Base-by-base conservation (phyloP, 371 early-diverging fungal genomes). In the Scutellospora calospora region DNA sequence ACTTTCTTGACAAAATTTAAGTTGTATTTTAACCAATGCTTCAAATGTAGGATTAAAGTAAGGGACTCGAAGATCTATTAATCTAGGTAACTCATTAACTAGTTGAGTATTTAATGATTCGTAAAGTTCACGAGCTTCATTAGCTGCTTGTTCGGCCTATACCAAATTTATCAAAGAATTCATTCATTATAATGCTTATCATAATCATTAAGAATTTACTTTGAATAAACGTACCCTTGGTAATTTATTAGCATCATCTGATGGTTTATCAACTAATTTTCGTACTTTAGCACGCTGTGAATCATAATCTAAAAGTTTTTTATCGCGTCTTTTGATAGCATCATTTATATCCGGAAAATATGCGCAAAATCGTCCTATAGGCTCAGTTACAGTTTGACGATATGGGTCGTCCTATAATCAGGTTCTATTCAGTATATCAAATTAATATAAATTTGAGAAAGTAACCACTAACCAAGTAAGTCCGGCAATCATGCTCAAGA, bases 291-390 rank as follows among this genome's bases (percentile, higher is more conserved):
- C 86, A 12, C 92, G 87, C 2, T 90, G 88, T 27, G 92, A 86
- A 81, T 99, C 99, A 81, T 97, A 96, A 82, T 98, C 98, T 33
- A 96, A 85, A 49, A 96, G 82, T 83, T 97, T 97, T 82, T 95
- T 94, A 74, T 93, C 89, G 33, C 98, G 92, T 71, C 94, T 93
- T 83, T 93, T 94, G 68, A 97, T 94, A 4, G 95, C 94, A 79
- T 97, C 96, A 83, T 97, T 96, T 81, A 97, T 91, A 81, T 96
- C 96, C 6, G 98, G 98, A 84, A 99, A 95, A 78, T 94, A 95
- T 14, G 93, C 93, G 54, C 93, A 90, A 84, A 93, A 94, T 80
- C 94, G 90, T 25, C 93, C 95, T 51, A 98, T 85, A 6, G 98
- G 98, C 52, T 98, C 95, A 68, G 97, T 83, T 1, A 98, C 97